Percentiles rank a stretch among this genome's conserved stretches.
phyloP scores from a whole-genome alignment of 169 alveolate genomes.

The Plasmodium ovale region DNA sequence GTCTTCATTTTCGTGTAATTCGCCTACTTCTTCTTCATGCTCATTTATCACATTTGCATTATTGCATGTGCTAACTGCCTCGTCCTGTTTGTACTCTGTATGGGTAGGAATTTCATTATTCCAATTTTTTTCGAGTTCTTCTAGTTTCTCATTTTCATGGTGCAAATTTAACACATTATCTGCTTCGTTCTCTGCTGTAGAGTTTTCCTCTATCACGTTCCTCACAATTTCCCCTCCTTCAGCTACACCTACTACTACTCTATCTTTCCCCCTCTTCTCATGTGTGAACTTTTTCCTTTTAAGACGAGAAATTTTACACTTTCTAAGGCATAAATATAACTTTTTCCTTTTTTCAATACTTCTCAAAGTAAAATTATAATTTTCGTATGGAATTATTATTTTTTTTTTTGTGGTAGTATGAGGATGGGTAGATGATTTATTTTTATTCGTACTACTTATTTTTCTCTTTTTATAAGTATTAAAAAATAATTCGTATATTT shows the following conservation, averaged over 20 bases:
- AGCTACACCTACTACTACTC: background rate
- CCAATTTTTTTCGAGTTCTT: no score
- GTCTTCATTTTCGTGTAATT: no score
- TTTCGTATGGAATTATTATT: conserved; percentile 7
- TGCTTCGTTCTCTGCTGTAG: no score
- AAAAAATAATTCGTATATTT: conserved; percentile 21
- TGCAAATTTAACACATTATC: no score
- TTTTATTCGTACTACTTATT: conserved; percentile 9
- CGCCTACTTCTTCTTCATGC: no score
- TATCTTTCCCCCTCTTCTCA: background rate
- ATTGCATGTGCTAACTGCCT: no score
- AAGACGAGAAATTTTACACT: background rate
- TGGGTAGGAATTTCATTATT: no score
- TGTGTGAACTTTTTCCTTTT: background rate
- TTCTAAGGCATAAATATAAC: conserved; percentile 4
- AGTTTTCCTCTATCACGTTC: no score
- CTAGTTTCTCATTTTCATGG: no score
- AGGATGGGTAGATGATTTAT: background rate
- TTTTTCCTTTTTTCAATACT: conserved; percentile 38
- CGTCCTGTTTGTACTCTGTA: no score
- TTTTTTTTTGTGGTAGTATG: background rate
- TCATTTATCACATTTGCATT: no score
- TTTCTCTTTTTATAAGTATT: conserved; percentile 38
- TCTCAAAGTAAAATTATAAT: conserved; percentile 47
- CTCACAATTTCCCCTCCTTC: background rate